Base-by-base conservation (phyloP, 2,329 filamentous ascomycete species). In the Herpotrichia juniperi region DNA sequence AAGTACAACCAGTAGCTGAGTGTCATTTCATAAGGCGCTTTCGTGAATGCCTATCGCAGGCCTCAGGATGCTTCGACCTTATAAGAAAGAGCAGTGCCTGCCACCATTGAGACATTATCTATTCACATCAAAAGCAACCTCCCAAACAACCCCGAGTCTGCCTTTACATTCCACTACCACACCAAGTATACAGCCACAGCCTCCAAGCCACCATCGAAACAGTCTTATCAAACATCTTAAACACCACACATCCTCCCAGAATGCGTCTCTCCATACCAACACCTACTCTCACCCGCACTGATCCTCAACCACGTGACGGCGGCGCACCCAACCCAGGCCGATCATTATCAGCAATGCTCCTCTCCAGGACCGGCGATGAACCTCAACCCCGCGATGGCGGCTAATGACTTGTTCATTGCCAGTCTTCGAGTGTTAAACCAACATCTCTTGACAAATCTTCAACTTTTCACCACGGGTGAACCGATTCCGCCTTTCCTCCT, bases 221-320 rank as follows among this genome's bases (percentile, higher is more conserved):
- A 42, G 50, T 22, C 46, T 35, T 40, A 26, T 47, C 22, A 46
- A 42, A n/a, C n/a, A n/a, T n/a, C 42, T 40, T 51, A 52, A 53
- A 54, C 32, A 43, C 32, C 34, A 5, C 11, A 21, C 32, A 22
- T 31, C 52, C 31, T 22, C 43, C 42, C 42, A 61, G 47, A 46
- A 68, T 67, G 64, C 44, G 51, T 48, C 21, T 67, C 31, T 30
- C 46, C 28, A 30, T 46, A 28, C 48, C 52, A 17, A 54, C 49
- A 50, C 42, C 57, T 39, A 50, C 43, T 42, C 42, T 55, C 48
- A 35, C 40, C 53, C 56, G 53, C 57, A 32, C 49, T 40, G 61
- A 65, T 40, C 57, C 59, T 30, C 61, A 68, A 46, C 68, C 70
- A 2, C 56, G 69, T 12, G 68, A 72, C 62, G 71, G 71, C 1